Base-by-base conservation (phyloP, 176 grass and related monocot species). In the Hordeum marinum region DNA sequence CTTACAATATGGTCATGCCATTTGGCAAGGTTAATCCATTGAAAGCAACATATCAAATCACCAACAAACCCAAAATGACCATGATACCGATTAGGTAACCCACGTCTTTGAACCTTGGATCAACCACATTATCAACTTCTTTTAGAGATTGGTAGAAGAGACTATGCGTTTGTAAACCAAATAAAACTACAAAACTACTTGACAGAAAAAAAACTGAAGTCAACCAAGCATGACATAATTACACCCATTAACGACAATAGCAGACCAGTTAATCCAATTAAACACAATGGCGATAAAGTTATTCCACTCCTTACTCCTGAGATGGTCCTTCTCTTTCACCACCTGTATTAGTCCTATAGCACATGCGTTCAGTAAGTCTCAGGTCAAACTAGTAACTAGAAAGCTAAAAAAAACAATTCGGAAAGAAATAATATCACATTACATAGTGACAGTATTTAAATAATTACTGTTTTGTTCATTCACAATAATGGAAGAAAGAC, bases 201-300 rank as follows among this genome's bases (percentile, higher is more conserved):
- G 58, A 62, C 31, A 5, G 9, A 29, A 67, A 41, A 40, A 54
- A 81, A 39, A 57, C 4, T 66, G 10, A 9, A 24, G 2, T 18
- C 20, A 32, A 79, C 20, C 37, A 12, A 84, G 57, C 13, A 73
- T 80, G 20, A 2, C 20, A 14, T 43, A 58, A 84, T n/a, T 21
- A 58, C 27, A 63, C 55, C 81, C 40, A 29, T 11, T 5, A 76
- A 43, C 9, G 5, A 73, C 64, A 37, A 79, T 7, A 32, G 41
- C 18, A 78, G 11, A 25, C 5, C 76, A 64, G 17, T 46, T 57
- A 64, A 73, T 84, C 42, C 76, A 84, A 57, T 73, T 67, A 79
- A 74, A 84, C 34, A 84, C 17, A 78, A 23, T 7, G 11, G 3
- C 31, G 2, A 36, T 61, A 75, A n/a, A 50, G 63, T 9, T 37